phyloP scores from a whole-genome alignment of 192 early-diverging fungal species.

The Oehlia diaphana region DNA sequence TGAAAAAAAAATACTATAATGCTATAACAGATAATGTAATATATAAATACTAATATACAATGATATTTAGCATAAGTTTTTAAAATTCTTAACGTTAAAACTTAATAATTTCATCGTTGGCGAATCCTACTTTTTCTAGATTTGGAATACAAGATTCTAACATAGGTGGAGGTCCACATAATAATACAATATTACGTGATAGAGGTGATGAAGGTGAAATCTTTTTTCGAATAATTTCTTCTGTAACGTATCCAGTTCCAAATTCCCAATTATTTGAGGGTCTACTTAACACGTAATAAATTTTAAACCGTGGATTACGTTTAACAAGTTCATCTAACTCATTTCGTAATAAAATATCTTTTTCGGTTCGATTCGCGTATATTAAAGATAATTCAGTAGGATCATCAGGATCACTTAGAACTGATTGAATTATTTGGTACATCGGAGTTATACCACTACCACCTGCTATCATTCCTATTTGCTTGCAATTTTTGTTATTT shows the following conservation, averaged over 20 bases:
- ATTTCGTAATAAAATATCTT: conserved; percentile 74
- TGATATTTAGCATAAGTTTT: too few species aligned
- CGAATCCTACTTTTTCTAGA: conserved; percentile 32
- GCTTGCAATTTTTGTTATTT: conserved; percentile 34
- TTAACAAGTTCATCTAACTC: conserved; percentile 62
- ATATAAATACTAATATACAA: too few species aligned
- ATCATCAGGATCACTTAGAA: conserved; percentile 64
- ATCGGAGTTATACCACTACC: conserved; percentile 88
- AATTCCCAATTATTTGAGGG: conserved; percentile 36
- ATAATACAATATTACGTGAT: conserved; percentile 34
- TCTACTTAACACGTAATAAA: conserved; percentile 62
- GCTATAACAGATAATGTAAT: too few species aligned
- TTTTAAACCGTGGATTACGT: conserved; percentile 60
- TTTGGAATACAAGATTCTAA: conserved; percentile 40
- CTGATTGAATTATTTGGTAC: conserved; percentile 72
- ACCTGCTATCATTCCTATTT: conserved; percentile 82
- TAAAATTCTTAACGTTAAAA: conserved; percentile 17
- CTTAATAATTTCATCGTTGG: conserved; percentile 33
- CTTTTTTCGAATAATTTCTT: conserved; percentile 36
- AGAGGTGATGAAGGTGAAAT: conserved; percentile 24
- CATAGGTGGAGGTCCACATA: conserved; percentile 49
- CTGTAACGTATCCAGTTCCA: conserved; percentile 35
- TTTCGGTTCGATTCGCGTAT: conserved; percentile 73
- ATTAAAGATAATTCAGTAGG: conserved; percentile 73
- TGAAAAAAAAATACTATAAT: too few species aligned